Evolutionary conservation across 805 yeast genomes (phyloP), one percentile per base, ranked within the genome.

Genomic region (Tetrapisispora pingtungensis): DNA sequence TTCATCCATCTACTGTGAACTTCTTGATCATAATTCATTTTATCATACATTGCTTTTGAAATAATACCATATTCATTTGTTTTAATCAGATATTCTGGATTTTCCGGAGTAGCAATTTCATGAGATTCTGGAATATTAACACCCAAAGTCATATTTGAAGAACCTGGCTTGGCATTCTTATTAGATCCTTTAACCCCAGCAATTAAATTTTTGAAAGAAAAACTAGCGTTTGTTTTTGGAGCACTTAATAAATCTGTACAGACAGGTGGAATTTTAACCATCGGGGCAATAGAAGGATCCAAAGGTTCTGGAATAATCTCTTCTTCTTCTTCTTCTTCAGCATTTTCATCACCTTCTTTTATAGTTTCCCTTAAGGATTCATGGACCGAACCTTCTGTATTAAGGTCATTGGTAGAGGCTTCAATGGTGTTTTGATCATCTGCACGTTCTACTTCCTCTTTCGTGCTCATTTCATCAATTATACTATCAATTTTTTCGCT

Each of bases 101-200:
- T 56, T 15, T 60, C 56, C 4, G 63, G 62, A 14, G 62, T 51
- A 2, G 66, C 65, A 13, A 51, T 44, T 26, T 59, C 61, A 30
- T 51, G 48, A 13, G 37, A 20, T 10, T 10, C 27, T 28, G 33
- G 34, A 14, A 42, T 30, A 4, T 24, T 19, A 3, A 40, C 42
- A 32, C 42, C 42, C 15, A 31, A n/a, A 8, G 35, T 24, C 26
- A 33, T 42, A 17, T 34, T 36, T 13, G 37, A 28, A 10, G 40
- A 13, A 36, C 28, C 18, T 35, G 22, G 20, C 18, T 37, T 37
- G 12, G 40, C n/a, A 13, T 33, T 5, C n/a, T 28, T 37, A 28
- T 26, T 27, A 4, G 24, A 17, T 17, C 33, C 40, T 13, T 28
- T 37, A 7, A 18, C 33, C 3, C 40, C 40, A 3, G 40, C 5